A percentile compares a stretch with the other conserved stretches of the same genome.
phyloP scores from a whole-genome alignment of 768 basidiomycete genomes.

The Leccinellum rugosiceps region DNA sequence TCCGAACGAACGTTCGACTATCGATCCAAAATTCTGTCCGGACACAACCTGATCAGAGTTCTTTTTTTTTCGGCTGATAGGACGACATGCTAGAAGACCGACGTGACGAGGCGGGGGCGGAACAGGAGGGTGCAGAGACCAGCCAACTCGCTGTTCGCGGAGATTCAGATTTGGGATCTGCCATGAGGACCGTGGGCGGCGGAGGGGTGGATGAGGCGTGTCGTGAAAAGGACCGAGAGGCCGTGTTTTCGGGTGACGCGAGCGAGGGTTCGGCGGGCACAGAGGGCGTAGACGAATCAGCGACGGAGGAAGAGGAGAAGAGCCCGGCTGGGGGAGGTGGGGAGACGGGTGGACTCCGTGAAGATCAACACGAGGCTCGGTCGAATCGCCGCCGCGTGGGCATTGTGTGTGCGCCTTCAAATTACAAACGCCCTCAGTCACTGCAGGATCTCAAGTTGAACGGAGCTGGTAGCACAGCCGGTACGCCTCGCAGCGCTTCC shows the following conservation, averaged over 20 bases:
- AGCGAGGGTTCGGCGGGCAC: constrained; percentile 12
- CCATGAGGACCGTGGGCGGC: constrained; percentile 26
- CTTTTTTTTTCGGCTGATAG: constrained; percentile 2
- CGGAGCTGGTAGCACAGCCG: constrained; percentile 6
- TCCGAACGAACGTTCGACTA: not conserved
- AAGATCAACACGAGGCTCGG: constrained; percentile 35
- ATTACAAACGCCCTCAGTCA: constrained; percentile 34
- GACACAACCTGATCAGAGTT: constrained; percentile 4
- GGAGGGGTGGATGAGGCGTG: constrained; percentile 25
- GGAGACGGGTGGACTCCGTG: constrained; percentile 16
- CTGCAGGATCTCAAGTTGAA: constrained; percentile 26
- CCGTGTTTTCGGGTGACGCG: constrained; percentile 22
- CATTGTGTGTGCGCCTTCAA: constrained; percentile 33
- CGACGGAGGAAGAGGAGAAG: not conserved
- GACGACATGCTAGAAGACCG: constrained; percentile 2
- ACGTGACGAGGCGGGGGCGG: not conserved
- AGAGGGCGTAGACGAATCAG: constrained; percentile 8
- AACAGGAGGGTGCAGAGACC: not conserved
- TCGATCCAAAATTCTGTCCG: not conserved
- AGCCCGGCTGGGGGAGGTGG: constrained; percentile 16
- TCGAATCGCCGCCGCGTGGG: constrained; percentile 47
- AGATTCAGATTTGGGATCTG: constrained; percentile 19
- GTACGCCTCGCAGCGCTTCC: constrained; percentile 2
- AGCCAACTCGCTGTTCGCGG: constrained; percentile 14
- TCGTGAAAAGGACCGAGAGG: constrained; percentile 13